Base-by-base conservation (phyloP, 257 asterid genomes). In the Jacaranda copaia region DNA sequence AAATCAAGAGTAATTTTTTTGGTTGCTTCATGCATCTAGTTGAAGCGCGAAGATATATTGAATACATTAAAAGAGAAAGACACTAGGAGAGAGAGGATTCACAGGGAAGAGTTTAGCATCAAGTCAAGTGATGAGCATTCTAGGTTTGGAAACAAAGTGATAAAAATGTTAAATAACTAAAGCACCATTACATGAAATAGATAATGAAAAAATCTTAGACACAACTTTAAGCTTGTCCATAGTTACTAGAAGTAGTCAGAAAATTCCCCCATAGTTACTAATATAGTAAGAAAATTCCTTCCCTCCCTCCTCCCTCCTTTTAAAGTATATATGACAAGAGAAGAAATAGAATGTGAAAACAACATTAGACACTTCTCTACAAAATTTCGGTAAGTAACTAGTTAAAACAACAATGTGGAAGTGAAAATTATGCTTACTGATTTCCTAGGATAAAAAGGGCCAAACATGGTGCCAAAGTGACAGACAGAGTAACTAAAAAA, bases 351-450 rank as follows among this genome's bases (percentile, higher is more conserved):
- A 8, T 6, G 16, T 56, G 70, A 52, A 42, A 72, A 38, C 14
- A 35, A 60, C 51, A 8, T 65, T 38, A 60, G 72, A 62, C 13
- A 48, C 43, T 67, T 76, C 38, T 25, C 13, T 19, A 57, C 11
- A 32, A 55, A 39, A 75, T 52, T 62, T 38, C 19, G 43, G 64
- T n/a, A 67, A 74, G 58, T 40, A 66, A 36, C 58, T 72, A 40
- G 65, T n/a, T 16, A 40, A 39, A 60, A 64, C 49, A 52, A 14
- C 35, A 45, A 68, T 16, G 16, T 43, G 14, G 51, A 32, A 55
- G 64, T 66, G 70, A 2, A 60, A 72, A 36, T 59, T 55, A 62
- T 19, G 67, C 56, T 52, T 45, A 8, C 6, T 60, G 42, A 56
- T 55, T 64, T 72, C 2, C 79, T 67, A 71, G 20, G 19, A n/a